phyloP scores from a whole-genome alignment of 2,329 filamentous ascomycete genomes.

The Pseudocercospora musae region DNA sequence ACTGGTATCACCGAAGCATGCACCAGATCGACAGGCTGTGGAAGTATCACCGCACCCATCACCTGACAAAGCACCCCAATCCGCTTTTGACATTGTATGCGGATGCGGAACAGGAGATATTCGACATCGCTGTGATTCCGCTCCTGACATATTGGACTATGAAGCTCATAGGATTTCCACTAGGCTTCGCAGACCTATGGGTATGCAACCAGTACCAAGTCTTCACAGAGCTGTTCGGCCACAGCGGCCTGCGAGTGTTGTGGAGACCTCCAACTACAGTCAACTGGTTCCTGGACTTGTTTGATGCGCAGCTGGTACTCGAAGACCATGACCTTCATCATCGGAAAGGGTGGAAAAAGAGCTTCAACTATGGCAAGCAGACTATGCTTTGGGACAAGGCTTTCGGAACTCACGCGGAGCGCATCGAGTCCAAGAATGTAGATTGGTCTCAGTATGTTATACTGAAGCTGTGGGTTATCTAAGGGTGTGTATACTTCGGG shows the following conservation, averaged over 20 bases:
- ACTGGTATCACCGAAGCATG: conserved; percentile 42
- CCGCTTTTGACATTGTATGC: conserved; percentile 43
- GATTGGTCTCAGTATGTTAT: conserved; percentile 9
- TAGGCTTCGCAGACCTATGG: conserved; percentile 50
- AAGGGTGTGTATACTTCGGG: too few species aligned
- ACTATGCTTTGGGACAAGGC: conserved; percentile 40
- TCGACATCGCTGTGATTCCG: conserved; percentile 44
- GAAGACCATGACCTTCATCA: conserved; percentile 45
- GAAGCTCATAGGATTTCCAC: conserved; percentile 39
- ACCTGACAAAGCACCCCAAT: conserved; percentile 47
- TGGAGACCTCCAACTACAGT: conserved; percentile 37
- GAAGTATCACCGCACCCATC: conserved; percentile 47
- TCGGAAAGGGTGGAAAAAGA: conserved; percentile 39
- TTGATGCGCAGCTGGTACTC: conserved; percentile 39
- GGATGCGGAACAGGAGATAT: conserved; percentile 44
- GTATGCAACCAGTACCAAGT: conserved; percentile 46
- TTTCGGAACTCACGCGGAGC: conserved; percentile 34
- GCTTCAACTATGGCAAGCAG: conserved; percentile 42
- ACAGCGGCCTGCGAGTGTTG: conserved; percentile 41
- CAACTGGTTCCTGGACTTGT: conserved; percentile 35
- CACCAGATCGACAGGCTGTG: conserved; percentile 43
- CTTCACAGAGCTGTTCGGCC: conserved; percentile 41
- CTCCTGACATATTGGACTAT: conserved; percentile 40
- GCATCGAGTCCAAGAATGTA: conserved; percentile 36
- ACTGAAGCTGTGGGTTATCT: conserved; percentile 1